Conservation (phyloP, 1,284 basidiomycete genomes). For the Coriolopsis trogii region DNA sequence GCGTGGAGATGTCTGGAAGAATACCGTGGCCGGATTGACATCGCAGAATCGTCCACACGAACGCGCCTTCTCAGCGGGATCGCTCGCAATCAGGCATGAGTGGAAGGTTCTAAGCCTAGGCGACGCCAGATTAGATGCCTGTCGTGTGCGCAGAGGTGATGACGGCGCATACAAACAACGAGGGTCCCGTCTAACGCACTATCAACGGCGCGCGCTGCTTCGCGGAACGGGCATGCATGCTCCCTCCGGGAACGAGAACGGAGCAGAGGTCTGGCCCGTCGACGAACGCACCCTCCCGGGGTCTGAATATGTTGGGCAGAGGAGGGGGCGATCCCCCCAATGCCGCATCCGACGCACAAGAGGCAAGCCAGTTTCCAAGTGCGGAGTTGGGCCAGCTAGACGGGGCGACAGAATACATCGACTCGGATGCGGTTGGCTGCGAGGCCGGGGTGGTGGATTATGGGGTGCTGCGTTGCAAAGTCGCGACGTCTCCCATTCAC, state of each 20-base stretch:
- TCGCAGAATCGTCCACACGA: no score
- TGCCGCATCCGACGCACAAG: background rate
- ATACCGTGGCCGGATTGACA: no score
- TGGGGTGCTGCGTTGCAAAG: no score
- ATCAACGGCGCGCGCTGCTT: no score
- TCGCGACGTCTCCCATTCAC: background rate
- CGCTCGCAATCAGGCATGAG: conserved; percentile 9
- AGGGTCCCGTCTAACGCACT: no score
- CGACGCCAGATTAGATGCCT: conserved; percentile 12
- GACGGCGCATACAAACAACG: background rate
- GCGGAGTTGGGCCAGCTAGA: no score
- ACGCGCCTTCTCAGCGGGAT: conserved; percentile 19
- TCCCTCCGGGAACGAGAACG: conserved; percentile 1
- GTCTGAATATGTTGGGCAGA: conserved; percentile 21
- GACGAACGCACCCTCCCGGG: conserved; percentile 22
- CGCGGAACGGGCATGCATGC: no score
- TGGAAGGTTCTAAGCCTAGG: no score
- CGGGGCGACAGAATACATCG: no score
- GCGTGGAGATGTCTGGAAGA: no score
- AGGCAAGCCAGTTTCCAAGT: conserved; percentile 11
- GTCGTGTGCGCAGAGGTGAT: background rate
- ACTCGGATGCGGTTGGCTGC: no score
- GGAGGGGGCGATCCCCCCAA: conserved; percentile 18
- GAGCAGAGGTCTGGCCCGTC: conserved; percentile 18
- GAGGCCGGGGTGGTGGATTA: no score